A percentile compares a stretch with the other conserved stretches of the same genome.
phyloP scores from a whole-genome alignment of 2,329 filamentous ascomycete genomes.

The Pseudopithomyces maydicus region DNA sequence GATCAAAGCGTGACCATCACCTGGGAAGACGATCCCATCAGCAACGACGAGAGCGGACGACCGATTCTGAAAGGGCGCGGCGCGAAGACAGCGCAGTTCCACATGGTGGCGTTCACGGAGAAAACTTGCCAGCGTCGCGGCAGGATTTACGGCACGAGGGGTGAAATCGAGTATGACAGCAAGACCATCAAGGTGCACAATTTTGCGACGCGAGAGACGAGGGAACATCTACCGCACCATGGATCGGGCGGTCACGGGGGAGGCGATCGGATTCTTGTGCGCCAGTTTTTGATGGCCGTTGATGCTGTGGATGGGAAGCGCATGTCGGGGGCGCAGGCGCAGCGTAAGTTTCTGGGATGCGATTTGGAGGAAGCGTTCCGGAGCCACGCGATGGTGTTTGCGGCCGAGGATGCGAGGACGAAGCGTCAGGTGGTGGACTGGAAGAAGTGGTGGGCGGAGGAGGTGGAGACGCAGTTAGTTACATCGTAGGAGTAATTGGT shows the following conservation, averaged over 20 bases:
- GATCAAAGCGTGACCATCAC: constrained; percentile 87
- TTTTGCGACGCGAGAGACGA: constrained; percentile 65
- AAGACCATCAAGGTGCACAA: constrained; percentile 75
- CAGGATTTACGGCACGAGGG: constrained; percentile 81
- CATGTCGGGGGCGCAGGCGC: constrained; percentile 71
- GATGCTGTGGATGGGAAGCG: constrained; percentile 75
- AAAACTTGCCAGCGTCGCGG: constrained; percentile 86
- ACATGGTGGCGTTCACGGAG: constrained; percentile 92
- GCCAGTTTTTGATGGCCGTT: constrained; percentile 83
- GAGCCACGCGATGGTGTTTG: constrained; percentile 92
- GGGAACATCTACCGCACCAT: constrained; percentile 64
- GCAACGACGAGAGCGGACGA: constrained; percentile 17
- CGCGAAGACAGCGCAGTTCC: constrained; percentile 85
- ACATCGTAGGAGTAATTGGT: constrained; percentile 3
- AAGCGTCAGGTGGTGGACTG: constrained; percentile 75
- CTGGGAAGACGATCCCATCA: constrained; percentile 74
- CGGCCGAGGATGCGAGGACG: constrained; percentile 82
- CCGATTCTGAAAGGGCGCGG: constrained; percentile 50
- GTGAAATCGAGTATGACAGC: constrained; percentile 87
- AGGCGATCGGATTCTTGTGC: constrained; percentile 78
- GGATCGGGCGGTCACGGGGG: constrained; percentile 73
- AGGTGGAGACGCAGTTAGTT: constrained; percentile 50
- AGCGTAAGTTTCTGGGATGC: constrained; percentile 77
- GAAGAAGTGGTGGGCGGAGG: constrained; percentile 72
- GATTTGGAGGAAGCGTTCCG: constrained; percentile 84